A percentile compares a stretch with the other conserved stretches of the same genome.
These are phyloP conservation scores for Schoenoplectus tabernaemontani DNA, from an alignment of 202 grass and related monocot genomes.

Conservation along the genomic window DNA sequence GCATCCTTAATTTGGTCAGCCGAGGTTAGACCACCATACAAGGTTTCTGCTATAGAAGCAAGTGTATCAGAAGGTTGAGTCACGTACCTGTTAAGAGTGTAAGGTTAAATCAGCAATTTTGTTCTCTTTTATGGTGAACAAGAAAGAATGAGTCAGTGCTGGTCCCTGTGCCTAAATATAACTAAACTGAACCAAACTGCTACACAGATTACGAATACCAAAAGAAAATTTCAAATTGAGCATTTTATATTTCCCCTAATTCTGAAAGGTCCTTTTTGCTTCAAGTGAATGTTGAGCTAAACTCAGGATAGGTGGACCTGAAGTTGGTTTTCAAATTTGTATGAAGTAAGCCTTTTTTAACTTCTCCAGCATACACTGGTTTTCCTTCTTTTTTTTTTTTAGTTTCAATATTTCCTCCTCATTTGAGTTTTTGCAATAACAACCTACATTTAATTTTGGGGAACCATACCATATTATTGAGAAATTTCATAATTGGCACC, in stretches of 20 bases:
- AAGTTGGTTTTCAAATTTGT: neutral
- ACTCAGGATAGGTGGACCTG: neutral
- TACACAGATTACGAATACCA: neutral
- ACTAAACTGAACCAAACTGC: neutral
- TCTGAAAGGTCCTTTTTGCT: too few species aligned
- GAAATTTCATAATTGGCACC: neutral
- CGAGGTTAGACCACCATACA: conserved; percentile 68
- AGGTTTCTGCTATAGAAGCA: conserved; percentile 32
- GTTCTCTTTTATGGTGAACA: neutral
- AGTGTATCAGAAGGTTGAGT: conserved; percentile 62
- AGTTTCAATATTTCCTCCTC: neutral
- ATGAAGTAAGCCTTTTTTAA: neutral
- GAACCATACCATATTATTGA: neutral
- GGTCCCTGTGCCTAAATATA: neutral
- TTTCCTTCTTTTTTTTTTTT: neutral
- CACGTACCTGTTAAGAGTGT: conserved; percentile 34
- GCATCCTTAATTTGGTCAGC: conserved; percentile 62
- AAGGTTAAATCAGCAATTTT: neutral
- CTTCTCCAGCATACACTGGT: neutral
- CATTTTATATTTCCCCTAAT: neutral
- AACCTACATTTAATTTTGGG: neutral
- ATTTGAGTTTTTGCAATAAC: neutral
- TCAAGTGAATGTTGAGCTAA: neutral
- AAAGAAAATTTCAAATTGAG: neutral
- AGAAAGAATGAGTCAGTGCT: neutral